These are phyloP conservation scores for Fusarium sulawesiense DNA, from an alignment of 2,329 filamentous ascomycete genomes.

Conservation along the genomic window DNA sequence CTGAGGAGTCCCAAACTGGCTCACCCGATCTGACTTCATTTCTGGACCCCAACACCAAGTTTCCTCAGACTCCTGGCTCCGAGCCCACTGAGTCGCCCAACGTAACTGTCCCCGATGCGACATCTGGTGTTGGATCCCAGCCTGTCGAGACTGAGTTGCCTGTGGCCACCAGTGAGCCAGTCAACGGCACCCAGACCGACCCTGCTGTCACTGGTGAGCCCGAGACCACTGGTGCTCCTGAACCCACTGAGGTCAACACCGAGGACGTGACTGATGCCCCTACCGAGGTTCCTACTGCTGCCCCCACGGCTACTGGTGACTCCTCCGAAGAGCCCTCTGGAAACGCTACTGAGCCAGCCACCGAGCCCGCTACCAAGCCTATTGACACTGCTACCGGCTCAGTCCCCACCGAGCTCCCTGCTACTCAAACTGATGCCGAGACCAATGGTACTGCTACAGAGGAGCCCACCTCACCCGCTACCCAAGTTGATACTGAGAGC, in stretches of 20 bases:
- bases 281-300: constrained; percentile 14
- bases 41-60: constrained; percentile 28
- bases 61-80: constrained; percentile 8
- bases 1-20: constrained; percentile 9
- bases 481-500: constrained; percentile 10
- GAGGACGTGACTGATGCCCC: constrained; percentile 9
- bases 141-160: constrained; percentile 15
- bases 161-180: constrained; percentile 25
- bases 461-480: constrained; percentile 20
- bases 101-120: constrained; percentile 18
- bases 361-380: constrained; percentile 22
- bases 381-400: constrained; percentile 12
- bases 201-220: constrained; percentile 10
- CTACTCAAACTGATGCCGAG: constrained; percentile 27
- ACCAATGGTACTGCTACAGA: constrained; percentile 30
- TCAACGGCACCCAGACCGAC: constrained; percentile 17
- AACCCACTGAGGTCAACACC: background rate
- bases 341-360: constrained; percentile 11
- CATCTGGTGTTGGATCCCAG: constrained; percentile 11
- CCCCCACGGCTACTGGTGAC: constrained; percentile 15
- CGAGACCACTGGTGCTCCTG: constrained; percentile 22
- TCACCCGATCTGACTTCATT: constrained; percentile 23
- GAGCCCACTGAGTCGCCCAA: constrained; percentile 25
- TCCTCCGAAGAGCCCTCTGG: constrained; percentile 15
- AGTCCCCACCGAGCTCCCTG: constrained; percentile 8